Evolutionary conservation across 768 basidiomycete genomes (phyloP).

Genomic region (Collybiopsis luxurians): DNA sequence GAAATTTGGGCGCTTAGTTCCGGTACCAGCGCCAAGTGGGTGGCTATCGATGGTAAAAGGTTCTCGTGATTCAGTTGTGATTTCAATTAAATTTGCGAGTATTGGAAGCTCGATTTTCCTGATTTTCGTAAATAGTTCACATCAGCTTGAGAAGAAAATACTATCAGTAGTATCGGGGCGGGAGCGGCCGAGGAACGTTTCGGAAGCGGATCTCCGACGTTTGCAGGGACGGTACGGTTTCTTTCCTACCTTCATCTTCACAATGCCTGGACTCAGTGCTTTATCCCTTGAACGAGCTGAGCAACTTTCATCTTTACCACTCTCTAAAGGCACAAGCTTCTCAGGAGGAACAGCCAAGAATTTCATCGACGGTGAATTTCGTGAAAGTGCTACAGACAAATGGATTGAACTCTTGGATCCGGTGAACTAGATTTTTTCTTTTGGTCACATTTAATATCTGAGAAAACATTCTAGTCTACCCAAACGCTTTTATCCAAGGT

Average conservation of each 20-base stretch:
- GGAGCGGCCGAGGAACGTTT: not conserved
- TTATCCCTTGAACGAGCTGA: slow-evolving; percentile 67
- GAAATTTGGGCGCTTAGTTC: no score
- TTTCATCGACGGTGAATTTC: slow-evolving; percentile 87
- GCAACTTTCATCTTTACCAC: slow-evolving; percentile 50
- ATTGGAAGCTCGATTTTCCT: no score
- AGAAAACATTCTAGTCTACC: slow-evolving; percentile 57
- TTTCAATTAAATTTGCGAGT: no score
- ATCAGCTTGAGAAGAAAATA: no score
- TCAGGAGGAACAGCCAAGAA: slow-evolving; percentile 89
- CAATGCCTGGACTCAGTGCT: slow-evolving; percentile 37
- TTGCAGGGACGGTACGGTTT: not conserved
- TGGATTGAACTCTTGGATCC: slow-evolving; percentile 93
- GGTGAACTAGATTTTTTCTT: slow-evolving; percentile 42
- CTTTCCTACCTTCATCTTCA: not conserved
- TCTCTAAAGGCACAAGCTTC: slow-evolving; percentile 87
- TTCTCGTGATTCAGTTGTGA: no score
- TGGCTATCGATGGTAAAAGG: no score
- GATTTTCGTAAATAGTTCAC: no score
- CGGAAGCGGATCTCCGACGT: not conserved
- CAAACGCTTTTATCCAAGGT: slow-evolving; percentile 88
- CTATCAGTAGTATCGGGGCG: no score
- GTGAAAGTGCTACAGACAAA: slow-evolving; percentile 72
- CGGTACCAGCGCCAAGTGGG: no score
- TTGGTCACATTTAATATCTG: not conserved